Evolutionary conservation across 2,329 filamentous ascomycete species (phyloP).

Genomic region (Aureobasidium sp.): DNA sequence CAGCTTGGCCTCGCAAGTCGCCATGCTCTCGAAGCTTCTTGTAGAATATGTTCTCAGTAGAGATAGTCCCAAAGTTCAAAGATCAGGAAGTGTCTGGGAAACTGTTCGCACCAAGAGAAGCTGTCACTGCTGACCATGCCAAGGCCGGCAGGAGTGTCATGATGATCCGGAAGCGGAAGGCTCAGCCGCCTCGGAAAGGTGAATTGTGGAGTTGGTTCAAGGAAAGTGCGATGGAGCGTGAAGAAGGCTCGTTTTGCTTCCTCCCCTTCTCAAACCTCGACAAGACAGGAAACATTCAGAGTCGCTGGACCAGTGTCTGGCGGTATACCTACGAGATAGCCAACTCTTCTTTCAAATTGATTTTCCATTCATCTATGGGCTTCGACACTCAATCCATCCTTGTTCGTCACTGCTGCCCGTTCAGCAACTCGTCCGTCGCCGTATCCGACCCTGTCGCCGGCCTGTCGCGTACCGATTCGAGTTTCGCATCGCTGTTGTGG

Average conservation of each 20-base stretch:
- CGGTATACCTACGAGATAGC: conserved; percentile 1
- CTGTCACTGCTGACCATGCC: neutral
- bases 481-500: conserved; percentile 43
- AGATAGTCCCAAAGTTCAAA: no score
- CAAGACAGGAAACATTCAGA: neutral
- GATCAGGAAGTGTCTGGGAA: no score
- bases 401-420: conserved; percentile 8
- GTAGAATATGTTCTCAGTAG: no score
- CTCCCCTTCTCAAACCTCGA: neutral
- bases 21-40: no score
- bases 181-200: neutral
- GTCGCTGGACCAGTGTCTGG: conserved; percentile 9
- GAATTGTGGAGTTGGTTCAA: conserved; percentile 5
- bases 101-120: no score
- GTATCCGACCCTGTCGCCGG: conserved; percentile 11
- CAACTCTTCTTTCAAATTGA: neutral
- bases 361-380: conserved; percentile 11
- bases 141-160: neutral
- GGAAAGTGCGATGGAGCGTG: neutral
- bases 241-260: neutral
- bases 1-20: neutral
- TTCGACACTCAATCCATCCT: conserved; percentile 2
- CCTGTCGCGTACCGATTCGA: conserved; percentile 31
- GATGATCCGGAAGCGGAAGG: conserved; percentile 9
- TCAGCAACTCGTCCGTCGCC: conserved; percentile 1